Conservation (phyloP, 441 rosid species). For the Eruca vesicaria region DNA sequence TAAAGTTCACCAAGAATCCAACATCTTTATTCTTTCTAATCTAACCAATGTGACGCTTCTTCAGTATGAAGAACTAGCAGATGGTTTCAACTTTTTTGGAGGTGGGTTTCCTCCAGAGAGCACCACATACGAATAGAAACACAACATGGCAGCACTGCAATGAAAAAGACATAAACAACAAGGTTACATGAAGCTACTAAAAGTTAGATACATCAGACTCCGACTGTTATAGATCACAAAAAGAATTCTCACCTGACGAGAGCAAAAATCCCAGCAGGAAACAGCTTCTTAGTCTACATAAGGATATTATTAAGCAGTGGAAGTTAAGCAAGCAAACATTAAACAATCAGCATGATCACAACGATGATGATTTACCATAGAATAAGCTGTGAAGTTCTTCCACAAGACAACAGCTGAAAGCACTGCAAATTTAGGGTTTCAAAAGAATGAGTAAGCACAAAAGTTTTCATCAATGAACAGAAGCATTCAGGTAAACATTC, state of each 20-base stretch:
- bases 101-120: conserved; percentile 95
- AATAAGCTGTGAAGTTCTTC: conserved; percentile 65
- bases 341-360: background rate
- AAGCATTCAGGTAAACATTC: background rate
- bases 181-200: background rate
- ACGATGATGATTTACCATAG: conserved; percentile 45
- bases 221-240: conserved; percentile 28
- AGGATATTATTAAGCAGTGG: conserved; percentile 25
- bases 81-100: conserved; percentile 72
- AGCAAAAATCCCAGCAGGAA: conserved; percentile 66
- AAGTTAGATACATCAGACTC: conserved; percentile 41
- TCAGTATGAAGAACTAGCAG: conserved; percentile 40
- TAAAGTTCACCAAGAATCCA: conserved; percentile 2
- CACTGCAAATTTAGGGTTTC: conserved; percentile 44
- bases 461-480: background rate
- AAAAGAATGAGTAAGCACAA: conserved; percentile 9
- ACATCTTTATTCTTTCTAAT: background rate
- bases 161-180: background rate
- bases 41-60: conserved; percentile 10
- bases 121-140: conserved; percentile 72
- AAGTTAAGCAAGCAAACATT: conserved; percentile 7
- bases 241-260: conserved; percentile 50
- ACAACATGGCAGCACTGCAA: conserved; percentile 79
- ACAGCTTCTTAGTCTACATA: conserved; percentile 72
- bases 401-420: conserved; percentile 72